Percentiles rank a stretch among this genome's conserved stretches.
phyloP scores from a whole-genome alignment of 2,329 filamentous ascomycete genomes.

The Seiridium cupressi region DNA sequence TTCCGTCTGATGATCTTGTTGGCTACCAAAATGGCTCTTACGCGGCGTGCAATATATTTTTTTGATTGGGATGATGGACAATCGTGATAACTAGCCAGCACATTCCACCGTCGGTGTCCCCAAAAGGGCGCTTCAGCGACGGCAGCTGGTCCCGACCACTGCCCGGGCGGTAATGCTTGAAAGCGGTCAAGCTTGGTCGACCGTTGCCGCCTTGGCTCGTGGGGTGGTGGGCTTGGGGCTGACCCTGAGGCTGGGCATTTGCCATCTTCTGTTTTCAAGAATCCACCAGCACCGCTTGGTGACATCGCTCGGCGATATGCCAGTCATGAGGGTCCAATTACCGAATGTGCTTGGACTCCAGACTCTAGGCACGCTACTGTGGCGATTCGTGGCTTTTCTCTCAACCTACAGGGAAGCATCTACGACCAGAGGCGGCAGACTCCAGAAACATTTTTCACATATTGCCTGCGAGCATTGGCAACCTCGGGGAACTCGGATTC shows the following conservation, averaged over 20 bases:
- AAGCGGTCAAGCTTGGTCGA: not conserved
- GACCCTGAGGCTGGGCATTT: not conserved
- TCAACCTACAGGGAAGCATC: too few species aligned
- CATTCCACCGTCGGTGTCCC: not conserved
- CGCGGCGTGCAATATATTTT: slow-evolving; percentile 4
- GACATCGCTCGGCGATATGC: not conserved
- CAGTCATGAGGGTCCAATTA: too few species aligned
- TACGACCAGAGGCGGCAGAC: too few species aligned
- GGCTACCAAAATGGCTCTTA: not conserved
- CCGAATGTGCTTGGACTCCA: too few species aligned
- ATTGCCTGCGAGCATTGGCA: too few species aligned
- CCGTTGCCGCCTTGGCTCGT: not conserved
- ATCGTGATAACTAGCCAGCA: not conserved
- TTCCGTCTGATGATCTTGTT: not conserved
- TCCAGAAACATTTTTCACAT: too few species aligned
- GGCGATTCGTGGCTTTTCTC: too few species aligned
- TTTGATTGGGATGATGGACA: not conserved
- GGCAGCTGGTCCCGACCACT: not conserved
- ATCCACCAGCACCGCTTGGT: not conserved
- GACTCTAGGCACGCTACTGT: too few species aligned
- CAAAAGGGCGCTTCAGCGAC: not conserved
- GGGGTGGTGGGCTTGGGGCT: not conserved
- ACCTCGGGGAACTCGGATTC: too few species aligned
- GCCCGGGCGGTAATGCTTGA: not conserved
- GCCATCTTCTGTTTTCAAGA: not conserved